Conservation (phyloP, 2,329 filamentous ascomycete genomes). For the Fusarium coffeatum region DNA sequence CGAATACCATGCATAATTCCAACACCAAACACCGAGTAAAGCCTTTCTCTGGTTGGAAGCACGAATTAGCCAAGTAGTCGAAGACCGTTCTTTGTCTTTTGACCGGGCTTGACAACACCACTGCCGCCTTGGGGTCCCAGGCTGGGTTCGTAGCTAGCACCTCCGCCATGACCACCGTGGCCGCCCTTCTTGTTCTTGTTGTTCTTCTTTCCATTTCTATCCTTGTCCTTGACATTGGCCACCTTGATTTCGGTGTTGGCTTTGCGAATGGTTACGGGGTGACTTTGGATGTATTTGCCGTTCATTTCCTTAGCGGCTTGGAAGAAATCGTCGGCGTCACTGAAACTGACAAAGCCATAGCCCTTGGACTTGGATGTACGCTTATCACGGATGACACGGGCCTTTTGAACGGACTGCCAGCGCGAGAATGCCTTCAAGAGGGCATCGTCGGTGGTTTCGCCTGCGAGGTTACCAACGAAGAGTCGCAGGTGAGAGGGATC, state of each 20-base stretch:
- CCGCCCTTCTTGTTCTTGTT: slow-evolving; percentile 54
- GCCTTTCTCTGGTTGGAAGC: neutral
- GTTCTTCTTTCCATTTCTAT: slow-evolving; percentile 53
- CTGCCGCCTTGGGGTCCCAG: slow-evolving; percentile 62
- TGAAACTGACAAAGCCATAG: slow-evolving; percentile 96
- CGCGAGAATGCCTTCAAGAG: slow-evolving; percentile 92
- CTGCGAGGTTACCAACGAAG: slow-evolving; percentile 96
- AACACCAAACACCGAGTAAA: slow-evolving; percentile 40
- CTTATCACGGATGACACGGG: slow-evolving; percentile 94
- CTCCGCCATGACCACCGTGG: slow-evolving; percentile 45
- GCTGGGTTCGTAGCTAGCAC: slow-evolving; percentile 60
- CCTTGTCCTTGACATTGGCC: slow-evolving; percentile 72
- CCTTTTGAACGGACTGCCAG: slow-evolving; percentile 90
- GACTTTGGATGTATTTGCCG: slow-evolving; percentile 98
- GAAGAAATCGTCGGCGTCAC: slow-evolving; percentile 96
- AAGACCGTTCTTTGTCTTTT: slow-evolving; percentile 75
- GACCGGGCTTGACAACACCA: slow-evolving; percentile 70
- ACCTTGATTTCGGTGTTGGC: slow-evolving; percentile 93
- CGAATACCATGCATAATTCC: slow-evolving; percentile 13
- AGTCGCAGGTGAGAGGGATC: slow-evolving; percentile 93
- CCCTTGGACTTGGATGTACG: slow-evolving; percentile 95
- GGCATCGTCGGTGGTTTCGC: slow-evolving; percentile 96
- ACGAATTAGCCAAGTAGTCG: slow-evolving; percentile 65
- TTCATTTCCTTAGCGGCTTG: slow-evolving; percentile 97
- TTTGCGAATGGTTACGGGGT: slow-evolving; percentile 88